Conservation (phyloP, 148 eudicot genomes). For the Bassia scoparia region DNA sequence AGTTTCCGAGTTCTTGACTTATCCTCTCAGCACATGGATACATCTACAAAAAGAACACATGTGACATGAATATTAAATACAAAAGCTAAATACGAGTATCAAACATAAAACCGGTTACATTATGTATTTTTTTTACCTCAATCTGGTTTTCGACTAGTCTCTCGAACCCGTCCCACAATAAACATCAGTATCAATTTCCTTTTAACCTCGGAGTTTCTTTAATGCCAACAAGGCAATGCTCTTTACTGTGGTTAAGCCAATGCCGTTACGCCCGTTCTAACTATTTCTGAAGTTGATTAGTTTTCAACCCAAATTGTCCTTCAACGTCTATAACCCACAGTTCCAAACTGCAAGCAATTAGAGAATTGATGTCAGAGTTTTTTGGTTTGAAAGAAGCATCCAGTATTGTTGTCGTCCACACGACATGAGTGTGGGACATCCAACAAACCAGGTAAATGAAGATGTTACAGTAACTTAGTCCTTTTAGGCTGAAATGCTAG, state of each 20-base stretch:
- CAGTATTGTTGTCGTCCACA: too few species aligned
- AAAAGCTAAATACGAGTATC: not conserved
- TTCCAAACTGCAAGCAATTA: slow-evolving; percentile 61
- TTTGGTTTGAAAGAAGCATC: too few species aligned
- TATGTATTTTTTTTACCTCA: slow-evolving; percentile 61
- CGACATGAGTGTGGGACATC: too few species aligned
- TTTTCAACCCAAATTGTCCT: slow-evolving; percentile 96
- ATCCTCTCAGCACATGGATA: slow-evolving; percentile 89
- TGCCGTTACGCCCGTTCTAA: slow-evolving; percentile 98
- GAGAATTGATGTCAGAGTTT: too few species aligned
- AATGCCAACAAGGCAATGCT: slow-evolving; percentile 98
- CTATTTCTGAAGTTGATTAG: slow-evolving; percentile 93
- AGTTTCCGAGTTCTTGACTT: slow-evolving; percentile 87
- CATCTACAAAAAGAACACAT: slow-evolving; percentile 53
- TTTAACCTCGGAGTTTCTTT: slow-evolving; percentile 89
- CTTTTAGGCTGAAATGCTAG: too few species aligned
- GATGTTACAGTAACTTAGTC: too few species aligned
- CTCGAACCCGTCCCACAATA: slow-evolving; percentile 95
- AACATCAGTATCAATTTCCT: slow-evolving; percentile 99
- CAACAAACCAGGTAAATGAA: too few species aligned
- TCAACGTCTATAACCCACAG: slow-evolving; percentile 97
- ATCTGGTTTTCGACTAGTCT: slow-evolving; percentile 98
- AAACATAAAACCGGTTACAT: not conserved
- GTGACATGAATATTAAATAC: slow-evolving; percentile 6
- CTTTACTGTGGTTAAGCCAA: slow-evolving; percentile 99